Evolutionary conservation across 306 rosid genomes (phyloP).

Genomic region (Malus sieversii): DNA sequence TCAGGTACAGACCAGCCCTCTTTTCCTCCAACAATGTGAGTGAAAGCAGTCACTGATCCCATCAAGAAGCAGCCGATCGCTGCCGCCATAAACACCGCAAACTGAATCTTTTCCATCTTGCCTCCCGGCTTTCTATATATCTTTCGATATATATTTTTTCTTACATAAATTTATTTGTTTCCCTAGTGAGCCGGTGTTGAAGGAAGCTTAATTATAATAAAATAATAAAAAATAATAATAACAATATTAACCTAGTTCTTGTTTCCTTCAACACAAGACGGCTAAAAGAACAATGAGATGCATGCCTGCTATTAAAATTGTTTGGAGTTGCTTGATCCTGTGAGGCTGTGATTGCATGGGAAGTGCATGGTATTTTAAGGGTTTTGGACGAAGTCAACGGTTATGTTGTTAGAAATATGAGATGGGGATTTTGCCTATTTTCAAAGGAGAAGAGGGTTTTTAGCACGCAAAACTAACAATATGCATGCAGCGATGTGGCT

Average conservation of each 20-base stretch:
- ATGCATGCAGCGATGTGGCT: not conserved
- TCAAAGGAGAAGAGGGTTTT: slow-evolving; percentile 15
- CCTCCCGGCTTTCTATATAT: not conserved
- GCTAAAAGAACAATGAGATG: not conserved
- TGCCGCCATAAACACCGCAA: slow-evolving; percentile 13
- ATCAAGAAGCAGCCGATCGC: slow-evolving; percentile 20
- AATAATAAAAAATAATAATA: not conserved
- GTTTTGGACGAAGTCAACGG: slow-evolving; percentile 28
- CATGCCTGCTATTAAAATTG: not conserved
- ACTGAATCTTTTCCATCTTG: slow-evolving; percentile 28
- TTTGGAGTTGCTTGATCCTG: not conserved
- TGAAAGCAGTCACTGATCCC: slow-evolving; percentile 26
- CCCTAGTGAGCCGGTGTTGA: slow-evolving; percentile 15
- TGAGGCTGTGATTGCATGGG: not conserved
- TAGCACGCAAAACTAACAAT: not conserved
- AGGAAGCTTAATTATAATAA: not conserved
- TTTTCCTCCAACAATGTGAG: slow-evolving; percentile 59
- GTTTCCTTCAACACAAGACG: not conserved
- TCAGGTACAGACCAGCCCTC: slow-evolving; percentile 58
- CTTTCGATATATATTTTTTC: not conserved
- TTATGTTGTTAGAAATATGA: slow-evolving; percentile 2
- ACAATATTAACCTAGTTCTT: not conserved
- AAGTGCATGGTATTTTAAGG: slow-evolving; percentile 5
- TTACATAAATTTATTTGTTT: not conserved
- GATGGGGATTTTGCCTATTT: not conserved